Percentiles rank a stretch among this genome's conserved stretches.
These are phyloP conservation scores for Arabidopsis lyrata DNA, from an alignment of 441 rosid genomes.

Conservation along the genomic window DNA sequence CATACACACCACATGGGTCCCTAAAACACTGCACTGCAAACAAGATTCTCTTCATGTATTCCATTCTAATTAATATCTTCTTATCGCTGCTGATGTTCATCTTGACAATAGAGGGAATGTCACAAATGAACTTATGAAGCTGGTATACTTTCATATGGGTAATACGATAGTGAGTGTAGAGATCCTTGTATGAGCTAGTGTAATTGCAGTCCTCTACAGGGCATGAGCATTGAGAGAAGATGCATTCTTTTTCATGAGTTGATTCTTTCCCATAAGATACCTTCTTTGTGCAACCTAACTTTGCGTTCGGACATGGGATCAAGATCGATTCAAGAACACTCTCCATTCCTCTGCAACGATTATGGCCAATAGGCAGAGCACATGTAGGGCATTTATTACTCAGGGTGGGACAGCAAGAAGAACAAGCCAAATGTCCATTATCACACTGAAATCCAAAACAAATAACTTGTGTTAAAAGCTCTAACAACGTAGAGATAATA, in stretches of 20 bases:
- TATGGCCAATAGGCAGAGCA: background rate
- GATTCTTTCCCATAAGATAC: background rate
- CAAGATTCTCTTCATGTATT: background rate
- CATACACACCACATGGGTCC: constrained; percentile 7
- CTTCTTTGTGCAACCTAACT: background rate
- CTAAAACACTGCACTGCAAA: constrained; percentile 6
- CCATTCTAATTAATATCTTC: background rate
- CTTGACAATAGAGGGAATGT: background rate
- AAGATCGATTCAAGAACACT: background rate
- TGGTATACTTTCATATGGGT: background rate
- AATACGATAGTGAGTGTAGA: background rate
- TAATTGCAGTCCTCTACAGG: background rate
- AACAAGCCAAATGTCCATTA: background rate
- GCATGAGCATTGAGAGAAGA: background rate
- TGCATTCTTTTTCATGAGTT: background rate
- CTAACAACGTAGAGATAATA: too few species aligned
- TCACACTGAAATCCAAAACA: background rate
- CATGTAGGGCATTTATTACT: background rate
- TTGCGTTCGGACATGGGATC: background rate
- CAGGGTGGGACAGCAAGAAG: background rate
- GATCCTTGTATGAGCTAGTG: background rate
- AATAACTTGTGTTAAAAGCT: too few species aligned
- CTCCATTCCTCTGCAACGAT: background rate
- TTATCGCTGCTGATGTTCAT: background rate
- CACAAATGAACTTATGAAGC: background rate